Base-by-base conservation (phyloP, 352 stramenopile genomes). In the Phytopythium oedochilum region DNA sequence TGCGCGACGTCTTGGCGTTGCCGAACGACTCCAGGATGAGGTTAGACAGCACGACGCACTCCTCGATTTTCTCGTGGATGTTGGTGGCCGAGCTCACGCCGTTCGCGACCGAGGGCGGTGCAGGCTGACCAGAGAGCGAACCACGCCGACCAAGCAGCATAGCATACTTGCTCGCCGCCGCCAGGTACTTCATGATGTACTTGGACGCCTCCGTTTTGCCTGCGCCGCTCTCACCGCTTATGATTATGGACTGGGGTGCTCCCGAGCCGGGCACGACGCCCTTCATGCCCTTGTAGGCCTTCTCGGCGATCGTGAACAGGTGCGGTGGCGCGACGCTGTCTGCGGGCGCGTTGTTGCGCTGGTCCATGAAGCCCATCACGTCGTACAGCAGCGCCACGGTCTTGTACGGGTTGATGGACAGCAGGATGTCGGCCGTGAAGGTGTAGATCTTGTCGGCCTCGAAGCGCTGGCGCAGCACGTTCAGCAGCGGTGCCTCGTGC, bases 151-250 rank as follows among this genome's bases (percentile, higher is more conserved):
- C 49, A 2, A 45, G 49, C 22, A 55, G 49, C 49, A 55, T 55
- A 3, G 61, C 73, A 43, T 86, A 79, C 28, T 87, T 84, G 57
- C 83, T 93, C 3, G 81, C 81, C 1, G 82, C 85, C 5, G 84
- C 82, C 11, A 94, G 71, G 48, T 96, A 91, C 50, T 94, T 92
- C 82, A 92, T 90, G 14, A 92, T 89, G 59, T 97, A 96, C 69
- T 98, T 98, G 39, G 91, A 97, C 3, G 91, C 96, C 61, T 98
- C 92, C 0, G 94, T 98, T 71, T 98, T 98, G 9, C 94, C 94
- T 0, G 92, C 92, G 9, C 93, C 93, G 32, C 83, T 96, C 57
- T 98, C 93, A 26, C 93, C 93, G 22, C 85, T 97, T n/a, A 98
- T 91, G 28, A 98, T 76, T 64, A 98, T 97, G 1, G 85, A 97